phyloP scores from a whole-genome alignment of 495 filamentous ascomycete species.

The Daldinia childiae region DNA sequence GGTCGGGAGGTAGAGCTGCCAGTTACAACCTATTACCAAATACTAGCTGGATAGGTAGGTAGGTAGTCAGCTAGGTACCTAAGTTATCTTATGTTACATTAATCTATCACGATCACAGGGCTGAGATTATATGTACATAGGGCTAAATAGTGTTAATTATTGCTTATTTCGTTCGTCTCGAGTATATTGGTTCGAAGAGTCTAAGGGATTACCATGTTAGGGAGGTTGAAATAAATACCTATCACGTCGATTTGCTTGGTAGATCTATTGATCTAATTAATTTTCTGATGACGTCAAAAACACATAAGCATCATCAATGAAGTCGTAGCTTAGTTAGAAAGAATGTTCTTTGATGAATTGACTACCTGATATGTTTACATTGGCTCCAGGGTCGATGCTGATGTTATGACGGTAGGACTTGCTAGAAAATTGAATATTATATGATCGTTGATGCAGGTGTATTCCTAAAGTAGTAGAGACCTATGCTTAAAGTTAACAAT shows the following conservation, averaged over 20 bases:
- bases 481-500: neutral
- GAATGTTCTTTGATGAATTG: neutral
- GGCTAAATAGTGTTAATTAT: neutral
- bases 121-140: neutral
- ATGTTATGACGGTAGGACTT: neutral
- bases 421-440: neutral
- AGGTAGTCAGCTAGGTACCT: too few species aligned
- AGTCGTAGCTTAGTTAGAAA: neutral
- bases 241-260: neutral
- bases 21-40: too few species aligned
- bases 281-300: neutral
- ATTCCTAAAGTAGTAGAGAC: neutral
- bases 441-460: neutral
- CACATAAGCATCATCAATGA: neutral
- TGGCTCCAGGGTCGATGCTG: neutral
- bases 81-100: neutral
- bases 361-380: too few species aligned
- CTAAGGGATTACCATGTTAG: neutral
- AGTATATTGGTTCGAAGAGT: neutral
- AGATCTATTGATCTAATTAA: neutral
- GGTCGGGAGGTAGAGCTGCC: neutral
- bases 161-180: neutral
- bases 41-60: neutral
- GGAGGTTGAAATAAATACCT: neutral
- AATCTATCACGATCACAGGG: conserved; percentile 1